Evolutionary conservation across 768 basidiomycete genomes (phyloP).

Genomic region (Scleroderma bovista): DNA sequence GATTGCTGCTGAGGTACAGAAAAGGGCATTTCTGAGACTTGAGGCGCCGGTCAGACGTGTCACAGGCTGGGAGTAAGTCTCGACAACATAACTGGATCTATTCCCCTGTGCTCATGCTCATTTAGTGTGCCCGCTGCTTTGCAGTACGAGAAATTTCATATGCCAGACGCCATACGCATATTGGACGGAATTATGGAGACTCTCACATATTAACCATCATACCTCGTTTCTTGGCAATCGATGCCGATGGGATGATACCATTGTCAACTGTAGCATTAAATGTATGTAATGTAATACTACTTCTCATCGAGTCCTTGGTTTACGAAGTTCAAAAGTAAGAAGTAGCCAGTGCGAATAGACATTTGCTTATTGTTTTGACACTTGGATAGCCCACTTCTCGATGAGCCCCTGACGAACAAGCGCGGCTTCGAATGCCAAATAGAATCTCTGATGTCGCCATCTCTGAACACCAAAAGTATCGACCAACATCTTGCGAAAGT

Average conservation of each 20-base stretch:
- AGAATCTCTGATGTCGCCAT: constrained; percentile 45
- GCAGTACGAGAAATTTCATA: constrained; percentile 88
- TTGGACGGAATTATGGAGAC: constrained; percentile 84
- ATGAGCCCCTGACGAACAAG: constrained; percentile 41
- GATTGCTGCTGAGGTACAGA: constrained; percentile 87
- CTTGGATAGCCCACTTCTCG: constrained; percentile 39
- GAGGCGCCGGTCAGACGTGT: constrained; percentile 85
- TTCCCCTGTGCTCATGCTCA: constrained; percentile 1
- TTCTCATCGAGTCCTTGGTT: not conserved
- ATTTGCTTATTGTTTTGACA: constrained; percentile 11
- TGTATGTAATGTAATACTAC: too few species aligned
- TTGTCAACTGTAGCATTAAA: not conserved
- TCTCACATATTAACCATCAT: constrained; percentile 47
- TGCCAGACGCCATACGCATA: constrained; percentile 81
- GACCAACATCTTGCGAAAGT: constrained; percentile 8
- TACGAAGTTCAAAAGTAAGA: not conserved
- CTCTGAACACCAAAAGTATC: constrained; percentile 25
- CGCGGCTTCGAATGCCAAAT: constrained; percentile 47
- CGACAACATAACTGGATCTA: not conserved
- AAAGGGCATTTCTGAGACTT: constrained; percentile 81
- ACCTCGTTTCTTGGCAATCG: too few species aligned
- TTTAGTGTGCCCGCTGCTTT: constrained; percentile 74
- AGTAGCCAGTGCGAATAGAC: not conserved
- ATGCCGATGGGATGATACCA: not conserved
- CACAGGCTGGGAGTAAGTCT: constrained; percentile 90